Evolutionary conservation across 306 rosid species (phyloP), one percentile per base, ranked within the genome.

Genomic region (Dryas octopetala): DNA sequence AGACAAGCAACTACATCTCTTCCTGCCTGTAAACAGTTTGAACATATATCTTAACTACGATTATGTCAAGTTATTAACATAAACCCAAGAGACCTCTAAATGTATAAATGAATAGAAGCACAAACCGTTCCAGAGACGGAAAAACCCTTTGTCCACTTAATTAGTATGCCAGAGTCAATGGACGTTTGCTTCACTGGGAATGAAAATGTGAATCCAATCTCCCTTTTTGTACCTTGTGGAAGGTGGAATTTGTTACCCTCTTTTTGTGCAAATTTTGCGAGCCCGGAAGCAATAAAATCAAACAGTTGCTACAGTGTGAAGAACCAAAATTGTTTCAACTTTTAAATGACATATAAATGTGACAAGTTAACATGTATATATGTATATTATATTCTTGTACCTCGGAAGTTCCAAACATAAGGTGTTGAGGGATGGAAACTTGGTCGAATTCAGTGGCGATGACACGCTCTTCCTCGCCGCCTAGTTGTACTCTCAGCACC

Each of bases 71-170:
- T 40, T 69, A 66, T 51, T 51, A 51, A 51, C 55, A 51, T 51
- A 51, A 52, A 52, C 16, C 8, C 16, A 52, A 52, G 15, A 52
- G 5, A 14, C 57, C 38, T 32, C 38, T 32, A 32, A 32, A 45
- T 47, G 49, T 9, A 6, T 70, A 40, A 73, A 32, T 32, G 38
- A 81, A 15, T 6, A 1, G 23, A 57, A 28, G 26, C 14, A 77
- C 91, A 17, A 76, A 94, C 98, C 71, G 94, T 80, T 88, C 98
- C 97, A 75, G 97, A 85, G 59, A 91, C 97, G 1, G 91, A 85
- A 83, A 94, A 94, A 19, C 98, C 98, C 67, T 94, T 94, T 19
- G 98, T 94, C 98, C 98, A 94, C 76, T 94, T 91, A 73, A 87
- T 83, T n/a, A 94, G 88, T 70, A 90, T 87, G 62, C 98, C 98